Evolutionary conservation across 2,329 filamentous ascomycete species (phyloP), one percentile per base, ranked within the genome.

Genomic region (Bipolaris victoriae): DNA sequence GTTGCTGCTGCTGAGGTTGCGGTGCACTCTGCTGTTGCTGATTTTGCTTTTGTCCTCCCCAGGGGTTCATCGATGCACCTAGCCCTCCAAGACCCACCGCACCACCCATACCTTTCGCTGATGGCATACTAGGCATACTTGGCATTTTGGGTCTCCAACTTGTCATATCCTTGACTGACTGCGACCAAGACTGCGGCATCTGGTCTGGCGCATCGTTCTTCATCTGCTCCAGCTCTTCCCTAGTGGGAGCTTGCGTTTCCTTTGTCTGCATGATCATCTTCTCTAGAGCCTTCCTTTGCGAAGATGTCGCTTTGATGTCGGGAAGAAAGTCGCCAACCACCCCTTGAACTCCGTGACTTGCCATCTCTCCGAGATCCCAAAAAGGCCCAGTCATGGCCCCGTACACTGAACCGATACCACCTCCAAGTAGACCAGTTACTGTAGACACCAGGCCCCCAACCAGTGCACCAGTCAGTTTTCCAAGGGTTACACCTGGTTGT

Each of bases 261-360:
- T 68, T 74, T 2, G 65, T 67, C 55, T 76, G 74, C 66, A 70
- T 73, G 7, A 76, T 65, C 74, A 76, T 75, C 60, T 76, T 76
- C 44, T 76, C 74, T 44, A 77, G 49, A 3, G 73, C 68, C 48
- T 68, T 74, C 57, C 72, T 74, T 29, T 77, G 74, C n/a, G 68
- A 56, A 7, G 69, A 63, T 2, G 71, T 69, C 1, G 72, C 69
- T 24, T 70, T 70, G 72, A 73, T 74, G 39, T 74, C 70, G 1
- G 74, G 74, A 49, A 75, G 68, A 31, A 55, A 68, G 49, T 77
- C 73, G 1, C 74, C 74, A 18, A 73, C 53, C 1, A 75, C 66
- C 9, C 67, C 62, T 49, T 68, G 61, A 1, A 77, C 73, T 31
- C 74, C 74, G 0, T 75, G 63, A 47, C 70, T 71, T 33, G 73